Evolutionary conservation across 192 early-diverging fungal genomes (phyloP).

Genomic region (Coemansia sp.): DNA sequence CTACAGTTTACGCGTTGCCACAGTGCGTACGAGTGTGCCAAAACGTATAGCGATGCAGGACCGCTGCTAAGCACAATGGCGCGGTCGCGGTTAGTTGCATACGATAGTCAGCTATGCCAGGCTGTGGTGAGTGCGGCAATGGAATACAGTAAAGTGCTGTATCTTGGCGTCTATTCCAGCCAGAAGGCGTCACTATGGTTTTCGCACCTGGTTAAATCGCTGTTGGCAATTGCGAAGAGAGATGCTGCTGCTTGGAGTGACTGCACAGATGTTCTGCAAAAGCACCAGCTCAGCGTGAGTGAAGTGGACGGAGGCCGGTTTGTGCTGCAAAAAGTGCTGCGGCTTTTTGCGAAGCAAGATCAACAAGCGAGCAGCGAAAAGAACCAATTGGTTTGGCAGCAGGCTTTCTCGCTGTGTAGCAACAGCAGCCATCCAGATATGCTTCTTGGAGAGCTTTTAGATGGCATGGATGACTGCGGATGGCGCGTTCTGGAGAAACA

Average conservation of each 20-base stretch:
- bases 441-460: conserved; percentile 17
- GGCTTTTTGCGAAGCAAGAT: background rate
- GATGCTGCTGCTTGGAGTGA: background rate
- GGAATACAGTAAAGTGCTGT: conserved; percentile 47
- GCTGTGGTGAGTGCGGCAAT: conserved; percentile 34
- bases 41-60: conserved; percentile 36
- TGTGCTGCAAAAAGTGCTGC: conserved; percentile 22
- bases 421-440: conserved; percentile 4
- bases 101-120: conserved; percentile 14
- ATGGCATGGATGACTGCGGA: conserved; percentile 27
- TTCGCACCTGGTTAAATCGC: conserved; percentile 26
- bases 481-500: conserved; percentile 34
- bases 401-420: conserved; percentile 31
- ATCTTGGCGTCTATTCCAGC: conserved; percentile 35
- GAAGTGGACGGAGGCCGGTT: conserved; percentile 4
- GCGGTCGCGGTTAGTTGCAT: conserved; percentile 16
- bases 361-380: background rate
- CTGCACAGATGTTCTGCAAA: background rate
- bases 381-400: conserved; percentile 16
- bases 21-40: conserved; percentile 50
- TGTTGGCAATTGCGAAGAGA: conserved; percentile 6
- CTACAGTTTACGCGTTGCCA: conserved; percentile 26
- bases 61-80: conserved; percentile 38
- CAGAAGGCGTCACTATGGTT: conserved; percentile 38
- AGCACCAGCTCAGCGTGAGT: background rate